Percentiles rank a stretch among this genome's conserved stretches.
These are phyloP conservation scores for Myriosclerotinia duriaeana DNA, from an alignment of 2,329 filamentous ascomycete genomes.

Conservation along the genomic window DNA sequence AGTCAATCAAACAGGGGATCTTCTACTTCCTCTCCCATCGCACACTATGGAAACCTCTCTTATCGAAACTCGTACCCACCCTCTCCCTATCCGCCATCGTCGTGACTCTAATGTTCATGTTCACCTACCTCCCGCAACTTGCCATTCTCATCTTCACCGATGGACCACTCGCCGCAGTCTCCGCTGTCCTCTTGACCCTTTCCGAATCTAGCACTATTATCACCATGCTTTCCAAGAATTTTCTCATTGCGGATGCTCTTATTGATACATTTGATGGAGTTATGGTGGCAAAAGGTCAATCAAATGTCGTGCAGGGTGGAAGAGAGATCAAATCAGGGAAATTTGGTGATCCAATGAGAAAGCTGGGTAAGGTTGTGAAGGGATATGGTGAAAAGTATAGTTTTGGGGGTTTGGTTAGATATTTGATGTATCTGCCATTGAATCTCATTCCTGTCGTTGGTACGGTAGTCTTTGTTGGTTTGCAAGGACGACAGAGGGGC, in stretches of 20 bases:
- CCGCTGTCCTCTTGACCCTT: conserved; percentile 67
- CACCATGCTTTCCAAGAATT: conserved; percentile 61
- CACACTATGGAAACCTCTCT: conserved; percentile 58
- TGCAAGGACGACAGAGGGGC: conserved; percentile 59
- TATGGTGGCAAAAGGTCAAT: conserved; percentile 52
- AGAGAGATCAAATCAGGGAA: conserved; percentile 66
- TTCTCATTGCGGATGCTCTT: conserved; percentile 77
- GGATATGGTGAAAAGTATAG: conserved; percentile 57
- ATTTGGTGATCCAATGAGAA: conserved; percentile 50
- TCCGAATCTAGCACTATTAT: conserved; percentile 61
- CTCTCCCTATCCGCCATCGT: conserved; percentile 70
- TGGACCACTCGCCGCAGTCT: conserved; percentile 75
- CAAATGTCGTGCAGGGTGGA: conserved; percentile 68
- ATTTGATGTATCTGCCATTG: conserved; percentile 74
- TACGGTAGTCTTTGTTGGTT: conserved; percentile 73
- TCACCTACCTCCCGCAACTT: conserved; percentile 83
- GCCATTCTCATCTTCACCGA: conserved; percentile 81
- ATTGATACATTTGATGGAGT: conserved; percentile 87
- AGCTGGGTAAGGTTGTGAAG: conserved; percentile 58
- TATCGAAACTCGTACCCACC: conserved; percentile 57
- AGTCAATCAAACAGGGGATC: conserved; percentile 50
- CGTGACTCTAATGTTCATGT: conserved; percentile 77
- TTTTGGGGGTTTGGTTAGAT: conserved; percentile 63
- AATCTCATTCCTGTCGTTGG: conserved; percentile 93
- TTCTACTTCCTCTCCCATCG: conserved; percentile 58